These are phyloP conservation scores for Botryotinia globosa DNA, from an alignment of 2,329 filamentous ascomycete species.

Conservation along the genomic window DNA sequence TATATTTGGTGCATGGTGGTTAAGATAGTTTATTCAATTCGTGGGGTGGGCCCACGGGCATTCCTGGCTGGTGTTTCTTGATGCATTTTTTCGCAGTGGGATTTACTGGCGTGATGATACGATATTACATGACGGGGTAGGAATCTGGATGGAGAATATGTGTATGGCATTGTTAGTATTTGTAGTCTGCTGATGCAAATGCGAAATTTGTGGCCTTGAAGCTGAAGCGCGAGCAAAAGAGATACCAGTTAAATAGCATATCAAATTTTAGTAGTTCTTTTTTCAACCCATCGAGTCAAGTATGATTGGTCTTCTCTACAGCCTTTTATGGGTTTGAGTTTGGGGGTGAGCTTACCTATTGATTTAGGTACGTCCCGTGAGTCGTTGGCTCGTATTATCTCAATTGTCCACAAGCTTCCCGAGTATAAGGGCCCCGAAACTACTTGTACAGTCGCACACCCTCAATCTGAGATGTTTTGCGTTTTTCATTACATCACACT, in stretches of 20 bases:
- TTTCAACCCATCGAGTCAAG: not conserved
- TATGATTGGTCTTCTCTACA: not conserved
- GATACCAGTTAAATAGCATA: constrained; percentile 6
- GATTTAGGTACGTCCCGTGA: not conserved
- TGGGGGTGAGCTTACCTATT: not conserved
- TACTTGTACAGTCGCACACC: not conserved
- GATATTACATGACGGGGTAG: not conserved
- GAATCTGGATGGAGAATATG: not conserved
- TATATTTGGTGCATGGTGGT: not conserved
- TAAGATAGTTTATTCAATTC: not conserved
- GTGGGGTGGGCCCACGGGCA: not conserved
- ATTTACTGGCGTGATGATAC: constrained; percentile 2
- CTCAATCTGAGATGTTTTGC: not conserved
- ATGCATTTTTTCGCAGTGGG: constrained; percentile 9
- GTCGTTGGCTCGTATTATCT: not conserved
- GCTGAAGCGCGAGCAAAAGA: not conserved
- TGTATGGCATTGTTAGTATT: not conserved
- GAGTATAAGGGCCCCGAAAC: not conserved
- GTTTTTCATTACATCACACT: not conserved
- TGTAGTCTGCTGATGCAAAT: not conserved
- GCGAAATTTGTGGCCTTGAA: not conserved
- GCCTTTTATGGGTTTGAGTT: not conserved
- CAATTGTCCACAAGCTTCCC: not conserved
- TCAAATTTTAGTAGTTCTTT: not conserved
- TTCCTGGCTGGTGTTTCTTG: constrained; percentile 6